Conservation (phyloP, 306 rosid species). For the Senna siamea region DNA sequence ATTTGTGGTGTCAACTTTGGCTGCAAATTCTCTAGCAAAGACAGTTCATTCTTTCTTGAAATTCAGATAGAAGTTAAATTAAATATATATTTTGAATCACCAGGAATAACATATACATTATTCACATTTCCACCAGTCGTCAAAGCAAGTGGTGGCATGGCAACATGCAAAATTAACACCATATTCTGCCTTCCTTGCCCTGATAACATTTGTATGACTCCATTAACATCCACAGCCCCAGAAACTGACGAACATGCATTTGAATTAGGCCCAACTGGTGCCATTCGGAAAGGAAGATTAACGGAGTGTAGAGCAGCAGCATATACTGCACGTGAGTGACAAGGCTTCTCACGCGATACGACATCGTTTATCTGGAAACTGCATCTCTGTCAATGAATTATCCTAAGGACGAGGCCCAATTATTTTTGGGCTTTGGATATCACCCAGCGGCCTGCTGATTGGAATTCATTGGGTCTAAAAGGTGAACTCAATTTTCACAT, state of each 20-base stretch:
- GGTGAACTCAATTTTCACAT: too few species aligned
- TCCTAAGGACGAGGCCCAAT: too few species aligned
- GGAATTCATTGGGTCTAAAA: too few species aligned
- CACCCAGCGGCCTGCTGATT: too few species aligned
- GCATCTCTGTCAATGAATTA: too few species aligned
- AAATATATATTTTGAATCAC: constrained; percentile 29
- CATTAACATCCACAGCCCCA: constrained; percentile 76
- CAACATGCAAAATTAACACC: constrained; percentile 78
- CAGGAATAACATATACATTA: constrained; percentile 11
- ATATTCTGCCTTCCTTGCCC: constrained; percentile 79
- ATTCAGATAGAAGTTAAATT: constrained; percentile 46
- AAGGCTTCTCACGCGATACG: constrained; percentile 66
- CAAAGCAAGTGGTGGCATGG: constrained; percentile 85
- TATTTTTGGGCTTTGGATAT: too few species aligned
- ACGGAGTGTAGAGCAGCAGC: constrained; percentile 81
- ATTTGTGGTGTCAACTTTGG: constrained; percentile 80
- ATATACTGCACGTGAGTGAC: constrained; percentile 85
- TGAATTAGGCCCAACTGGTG: constrained; percentile 64
- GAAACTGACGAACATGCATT: constrained; percentile 57
- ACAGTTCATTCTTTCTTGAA: constrained; percentile 54
- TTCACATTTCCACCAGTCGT: constrained; percentile 55
- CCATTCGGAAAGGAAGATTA: constrained; percentile 85
- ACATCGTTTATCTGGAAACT: too few species aligned
- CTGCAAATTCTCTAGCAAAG: constrained; percentile 59
- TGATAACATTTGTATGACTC: constrained; percentile 66